Conservation (phyloP, 306 rosid genomes). For the Senna tora region DNA sequence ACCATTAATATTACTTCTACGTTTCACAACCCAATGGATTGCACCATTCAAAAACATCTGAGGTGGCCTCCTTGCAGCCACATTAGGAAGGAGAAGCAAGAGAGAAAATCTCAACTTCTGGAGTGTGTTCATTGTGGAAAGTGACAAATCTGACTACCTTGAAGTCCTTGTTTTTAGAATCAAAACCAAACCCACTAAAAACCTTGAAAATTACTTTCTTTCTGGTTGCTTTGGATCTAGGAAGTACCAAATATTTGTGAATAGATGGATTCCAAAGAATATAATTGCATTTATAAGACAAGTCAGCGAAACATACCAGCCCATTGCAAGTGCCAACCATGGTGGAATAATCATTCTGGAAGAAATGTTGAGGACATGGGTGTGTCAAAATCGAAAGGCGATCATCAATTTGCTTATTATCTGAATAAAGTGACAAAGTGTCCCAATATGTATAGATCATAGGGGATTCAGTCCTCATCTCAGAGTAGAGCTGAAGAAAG, state of each 20-base stretch:
- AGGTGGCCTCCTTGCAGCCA: not conserved
- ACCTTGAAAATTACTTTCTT: too few species aligned
- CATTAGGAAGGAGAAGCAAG: not conserved
- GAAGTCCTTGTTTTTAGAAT: not conserved
- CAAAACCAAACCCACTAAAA: slow-evolving; percentile 18
- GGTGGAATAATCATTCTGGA: too few species aligned
- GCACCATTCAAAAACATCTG: not conserved
- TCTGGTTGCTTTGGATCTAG: not conserved
- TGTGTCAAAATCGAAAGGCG: not conserved
- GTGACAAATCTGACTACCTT: not conserved
- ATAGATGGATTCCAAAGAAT: slow-evolving; percentile 20
- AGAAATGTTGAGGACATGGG: not conserved
- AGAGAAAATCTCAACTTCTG: not conserved
- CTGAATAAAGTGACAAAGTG: not conserved
- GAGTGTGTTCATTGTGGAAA: not conserved
- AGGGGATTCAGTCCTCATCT: not conserved
- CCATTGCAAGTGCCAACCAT: slow-evolving; percentile 27
- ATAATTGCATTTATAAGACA: too few species aligned
- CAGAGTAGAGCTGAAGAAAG: not conserved
- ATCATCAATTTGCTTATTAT: not conserved
- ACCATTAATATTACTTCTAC: not conserved
- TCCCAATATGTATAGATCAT: not conserved
- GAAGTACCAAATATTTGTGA: slow-evolving; percentile 4
- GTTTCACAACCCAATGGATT: not conserved
- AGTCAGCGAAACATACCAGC: slow-evolving; percentile 8